A percentile compares a stretch with the other conserved stretches of the same genome.
Evolutionary conservation across 2,329 filamentous ascomycete species (phyloP).

Genomic region (Nemania sp.): DNA sequence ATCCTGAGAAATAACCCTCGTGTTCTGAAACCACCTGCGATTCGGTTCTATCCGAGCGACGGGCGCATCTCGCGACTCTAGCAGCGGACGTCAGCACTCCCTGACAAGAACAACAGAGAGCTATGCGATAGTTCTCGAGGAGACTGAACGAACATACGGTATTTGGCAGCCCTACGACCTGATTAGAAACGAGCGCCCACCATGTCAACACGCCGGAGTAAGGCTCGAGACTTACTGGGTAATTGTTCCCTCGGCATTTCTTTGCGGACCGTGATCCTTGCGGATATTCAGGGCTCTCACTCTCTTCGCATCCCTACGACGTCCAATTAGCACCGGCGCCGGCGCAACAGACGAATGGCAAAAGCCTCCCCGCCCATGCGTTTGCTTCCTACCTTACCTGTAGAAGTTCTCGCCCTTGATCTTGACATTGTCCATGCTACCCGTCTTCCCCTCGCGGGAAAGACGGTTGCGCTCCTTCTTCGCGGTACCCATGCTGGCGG

Average conservation of each 20-base stretch:
- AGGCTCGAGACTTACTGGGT: constrained; percentile 55
- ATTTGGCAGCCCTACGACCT: constrained; percentile 65
- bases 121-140: neutral
- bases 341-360: neutral
- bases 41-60: constrained; percentile 91
- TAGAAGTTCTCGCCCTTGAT: constrained; percentile 99
- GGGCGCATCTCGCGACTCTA: constrained; percentile 75
- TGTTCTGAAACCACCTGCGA: constrained; percentile 97
- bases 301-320: constrained; percentile 68
- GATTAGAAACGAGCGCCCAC: constrained; percentile 1
- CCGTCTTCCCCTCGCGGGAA: constrained; percentile 80
- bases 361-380: constrained; percentile 1
- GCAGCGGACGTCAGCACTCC: neutral
- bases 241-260: constrained; percentile 83
- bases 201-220: too few relatives aligned
- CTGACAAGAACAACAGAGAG: too few relatives aligned
- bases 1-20: constrained; percentile 85
- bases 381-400: constrained; percentile 21
- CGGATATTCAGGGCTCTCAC: constrained; percentile 87
- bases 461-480: constrained; percentile 91
- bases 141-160: constrained; percentile 48
- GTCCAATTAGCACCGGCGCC: neutral
- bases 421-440: constrained; percentile 87
- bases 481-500: constrained; percentile 72
- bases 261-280: constrained; percentile 82